Base-by-base conservation (phyloP, 495 filamentous ascomycete species). In the Talaromyces nanjingensis region DNA sequence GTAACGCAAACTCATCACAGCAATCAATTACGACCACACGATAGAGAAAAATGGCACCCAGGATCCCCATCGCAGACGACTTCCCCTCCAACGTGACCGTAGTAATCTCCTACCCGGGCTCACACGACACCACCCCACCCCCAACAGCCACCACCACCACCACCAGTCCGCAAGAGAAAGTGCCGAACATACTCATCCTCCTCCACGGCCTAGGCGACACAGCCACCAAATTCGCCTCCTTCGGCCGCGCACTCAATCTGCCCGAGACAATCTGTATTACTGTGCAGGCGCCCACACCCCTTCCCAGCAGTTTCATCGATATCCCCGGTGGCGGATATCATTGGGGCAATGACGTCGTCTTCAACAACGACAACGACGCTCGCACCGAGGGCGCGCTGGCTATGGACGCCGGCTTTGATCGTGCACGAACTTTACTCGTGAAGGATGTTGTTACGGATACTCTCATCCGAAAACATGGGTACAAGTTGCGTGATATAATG, bases 151-250 rank as follows among this genome's bases (percentile, higher is more conserved):
- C 27, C 27, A 27, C 27, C 27, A 27, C 14, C 22, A 27, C 27
- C 27, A 27, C 14, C 22, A 7, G 60, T 42, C 16, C 14, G 0
- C 16, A 42, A 42, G 37, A 16, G 4, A 42, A 6, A 42, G 37
- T 12, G 14, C 60, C 54, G 1, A 87, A 92, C 68, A 81, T 97
- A 70, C 88, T 98, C 42, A 74, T 97, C 72, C 85, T 97, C 57
- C 86, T 97, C 49, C 93, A 98, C 76, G 92, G 93, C 62, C 83
- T 98, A 2, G 94, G 94, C 33, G 93, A 97, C 73, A 85, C 83
- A 16, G 80, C 89, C 45, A 64, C 69, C 2, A 77, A 88, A 12
- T 96, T 97, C 77, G 80, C 86, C 59, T 66, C 74, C n/a, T 87
- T 97, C 64, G 91, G 84, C 42, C 76, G 76, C n/a, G 84, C 86